These are phyloP conservation scores for Trichoderma cornu-damae DNA, from an alignment of 2,329 filamentous ascomycete genomes.

Conservation along the genomic window DNA sequence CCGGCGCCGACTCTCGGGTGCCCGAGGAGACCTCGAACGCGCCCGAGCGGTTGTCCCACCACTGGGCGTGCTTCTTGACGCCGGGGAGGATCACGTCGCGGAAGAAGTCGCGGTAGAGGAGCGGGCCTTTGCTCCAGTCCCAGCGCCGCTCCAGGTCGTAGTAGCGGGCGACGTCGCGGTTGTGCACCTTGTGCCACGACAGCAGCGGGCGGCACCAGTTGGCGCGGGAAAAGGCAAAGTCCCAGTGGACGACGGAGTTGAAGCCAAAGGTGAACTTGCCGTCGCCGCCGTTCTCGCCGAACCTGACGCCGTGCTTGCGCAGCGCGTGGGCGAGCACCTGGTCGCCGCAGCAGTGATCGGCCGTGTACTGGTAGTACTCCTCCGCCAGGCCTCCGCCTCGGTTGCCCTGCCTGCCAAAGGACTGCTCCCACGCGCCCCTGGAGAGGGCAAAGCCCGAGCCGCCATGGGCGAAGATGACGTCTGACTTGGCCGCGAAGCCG, in stretches of 20 bases:
- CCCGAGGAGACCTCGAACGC: conserved; percentile 23
- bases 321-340: conserved; percentile 25
- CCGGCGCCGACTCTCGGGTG: conserved; percentile 19
- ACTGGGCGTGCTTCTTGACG: conserved; percentile 21
- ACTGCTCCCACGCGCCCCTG: conserved; percentile 25
- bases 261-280: conserved; percentile 26
- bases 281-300: conserved; percentile 27
- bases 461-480: conserved; percentile 25
- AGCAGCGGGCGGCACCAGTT: conserved; percentile 26
- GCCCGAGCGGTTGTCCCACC: conserved; percentile 26
- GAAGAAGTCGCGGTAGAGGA: conserved; percentile 26
- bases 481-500: conserved; percentile 25
- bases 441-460: conserved; percentile 26
- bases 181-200: conserved; percentile 28
- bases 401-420: conserved; percentile 22
- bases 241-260: conserved; percentile 26
- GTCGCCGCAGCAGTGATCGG: conserved; percentile 26
- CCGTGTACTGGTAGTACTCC: conserved; percentile 24
- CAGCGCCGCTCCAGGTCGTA: conserved; percentile 24
- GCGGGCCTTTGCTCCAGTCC: conserved; percentile 24
- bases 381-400: conserved; percentile 17
- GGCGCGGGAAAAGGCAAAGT: conserved; percentile 22
- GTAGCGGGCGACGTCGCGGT: conserved; percentile 24
- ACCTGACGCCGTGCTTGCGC: conserved; percentile 22
- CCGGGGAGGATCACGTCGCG: conserved; percentile 21